Evolutionary conservation across 805 yeast species (phyloP).

Genomic region (Wickerhamiella parazyma): DNA sequence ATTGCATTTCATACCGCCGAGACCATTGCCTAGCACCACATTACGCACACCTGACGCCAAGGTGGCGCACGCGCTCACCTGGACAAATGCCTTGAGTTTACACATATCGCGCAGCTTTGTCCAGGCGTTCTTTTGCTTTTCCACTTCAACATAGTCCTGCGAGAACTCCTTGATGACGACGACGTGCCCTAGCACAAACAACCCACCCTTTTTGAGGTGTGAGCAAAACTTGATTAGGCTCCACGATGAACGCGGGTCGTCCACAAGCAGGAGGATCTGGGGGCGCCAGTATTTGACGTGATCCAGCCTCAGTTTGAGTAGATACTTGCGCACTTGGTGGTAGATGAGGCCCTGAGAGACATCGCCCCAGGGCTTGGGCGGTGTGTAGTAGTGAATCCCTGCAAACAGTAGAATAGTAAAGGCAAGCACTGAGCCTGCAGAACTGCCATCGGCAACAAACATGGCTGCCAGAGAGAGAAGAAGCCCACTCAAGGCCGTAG

Average conservation of each 20-base stretch:
- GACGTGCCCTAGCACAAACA: constrained; percentile 86
- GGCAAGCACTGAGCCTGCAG: constrained; percentile 64
- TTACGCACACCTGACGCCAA: constrained; percentile 93
- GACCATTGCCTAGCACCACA: constrained; percentile 80
- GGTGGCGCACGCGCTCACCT: constrained; percentile 74
- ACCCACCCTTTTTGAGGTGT: constrained; percentile 87
- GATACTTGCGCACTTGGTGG: constrained; percentile 90
- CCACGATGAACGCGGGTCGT: constrained; percentile 88
- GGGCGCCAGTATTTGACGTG: constrained; percentile 99
- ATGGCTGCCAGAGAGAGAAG: constrained; percentile 61
- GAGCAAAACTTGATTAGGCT: constrained; percentile 84
- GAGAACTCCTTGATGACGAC: constrained; percentile 48
- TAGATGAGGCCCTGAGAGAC: constrained; percentile 90
- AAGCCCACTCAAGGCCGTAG: constrained; percentile 71
- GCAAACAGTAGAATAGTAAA: constrained; percentile 54
- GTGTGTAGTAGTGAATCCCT: constrained; percentile 76
- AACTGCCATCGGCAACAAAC: constrained; percentile 87
- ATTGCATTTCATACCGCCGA: constrained; percentile 98
- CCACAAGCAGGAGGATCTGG: constrained; percentile 75
- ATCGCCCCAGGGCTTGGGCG: constrained; percentile 97
- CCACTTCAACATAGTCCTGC: constrained; percentile 51
- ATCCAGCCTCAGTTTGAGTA: constrained; percentile 69
- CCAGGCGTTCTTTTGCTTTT: constrained; percentile 72
- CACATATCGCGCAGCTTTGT: constrained; percentile 61
- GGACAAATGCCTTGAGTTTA: constrained; percentile 84